phyloP scores from a whole-genome alignment of 495 filamentous ascomycete species.

The Hyaloscypha finlandica region DNA sequence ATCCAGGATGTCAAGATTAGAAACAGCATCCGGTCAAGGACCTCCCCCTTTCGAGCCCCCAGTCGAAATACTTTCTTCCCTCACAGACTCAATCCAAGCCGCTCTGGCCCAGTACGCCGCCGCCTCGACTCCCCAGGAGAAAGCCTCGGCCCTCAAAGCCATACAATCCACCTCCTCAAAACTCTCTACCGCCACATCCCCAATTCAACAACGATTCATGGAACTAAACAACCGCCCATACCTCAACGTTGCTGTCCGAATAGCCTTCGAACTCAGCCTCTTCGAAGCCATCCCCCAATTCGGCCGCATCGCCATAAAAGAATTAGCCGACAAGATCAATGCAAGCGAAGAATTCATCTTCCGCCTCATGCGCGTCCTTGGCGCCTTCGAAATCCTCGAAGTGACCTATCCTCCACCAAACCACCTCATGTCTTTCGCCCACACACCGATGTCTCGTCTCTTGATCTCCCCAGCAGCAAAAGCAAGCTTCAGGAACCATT shows the following conservation, averaged over 20 bases:
- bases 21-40: neutral
- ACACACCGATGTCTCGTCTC: conserved; percentile 13
- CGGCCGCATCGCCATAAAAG: neutral
- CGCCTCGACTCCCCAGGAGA: neutral
- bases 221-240: conserved; percentile 6
- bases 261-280: conserved; percentile 9
- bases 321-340: neutral
- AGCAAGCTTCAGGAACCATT: conserved; percentile 2
- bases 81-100: neutral
- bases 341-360: conserved; percentile 10
- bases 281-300: conserved; percentile 12
- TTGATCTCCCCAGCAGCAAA: neutral
- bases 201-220: neutral
- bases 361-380: conserved; percentile 5
- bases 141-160: conserved; percentile 5
- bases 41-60: conserved; percentile 11
- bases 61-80: neutral
- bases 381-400: conserved; percentile 10
- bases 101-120: conserved; percentile 1
- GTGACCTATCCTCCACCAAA: neutral
- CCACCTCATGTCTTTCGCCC: neutral
- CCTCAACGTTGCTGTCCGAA: neutral
- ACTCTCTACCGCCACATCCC: conserved; percentile 3
- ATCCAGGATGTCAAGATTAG: neutral
- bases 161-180: conserved; percentile 8